phyloP scores from a whole-genome alignment of 2,329 filamentous ascomycete species.

The Fusarium oligoseptatum region DNA sequence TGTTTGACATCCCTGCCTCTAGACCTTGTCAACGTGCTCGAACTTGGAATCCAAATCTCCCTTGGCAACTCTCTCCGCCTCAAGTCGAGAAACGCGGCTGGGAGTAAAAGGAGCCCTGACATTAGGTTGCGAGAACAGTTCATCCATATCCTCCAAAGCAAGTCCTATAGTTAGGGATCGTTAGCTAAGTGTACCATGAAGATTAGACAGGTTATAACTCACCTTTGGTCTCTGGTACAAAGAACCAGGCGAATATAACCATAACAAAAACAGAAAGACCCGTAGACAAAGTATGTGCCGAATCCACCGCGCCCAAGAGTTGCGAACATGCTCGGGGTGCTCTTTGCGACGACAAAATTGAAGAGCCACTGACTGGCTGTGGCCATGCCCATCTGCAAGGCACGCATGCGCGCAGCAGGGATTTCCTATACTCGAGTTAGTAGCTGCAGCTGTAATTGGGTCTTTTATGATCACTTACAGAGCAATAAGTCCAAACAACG shows the following conservation, averaged over 20 bases:
- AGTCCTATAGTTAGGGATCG: not conserved
- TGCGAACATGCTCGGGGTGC: conserved; percentile 24
- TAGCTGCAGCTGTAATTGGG: fast-evolving
- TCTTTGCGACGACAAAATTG: conserved; percentile 29
- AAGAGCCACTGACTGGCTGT: conserved; percentile 27
- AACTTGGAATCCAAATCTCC: not conserved
- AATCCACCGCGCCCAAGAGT: conserved; percentile 15
- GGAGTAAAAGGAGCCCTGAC: not conserved
- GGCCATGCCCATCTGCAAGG: conserved; percentile 26
- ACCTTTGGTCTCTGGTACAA: not conserved
- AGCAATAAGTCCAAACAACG: conserved; percentile 17
- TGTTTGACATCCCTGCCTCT: not conserved
- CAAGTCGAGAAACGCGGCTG: not conserved
- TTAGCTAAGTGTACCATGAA: not conserved
- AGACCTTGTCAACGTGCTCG: not conserved
- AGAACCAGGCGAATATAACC: conserved; percentile 8
- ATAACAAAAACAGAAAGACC: conserved; percentile 26
- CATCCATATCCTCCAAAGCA: not conserved
- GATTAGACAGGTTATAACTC: not conserved
- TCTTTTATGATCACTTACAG: not conserved
- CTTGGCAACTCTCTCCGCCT: not conserved
- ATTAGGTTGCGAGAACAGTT: not conserved
- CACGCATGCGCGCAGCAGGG: conserved; percentile 24
- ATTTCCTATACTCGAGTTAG: conserved; percentile 8
- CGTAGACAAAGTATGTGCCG: conserved; percentile 28